Evolutionary conservation across 73 alveolate genomes (phyloP).

Genomic region (Tetrahymena elliotti): DNA sequence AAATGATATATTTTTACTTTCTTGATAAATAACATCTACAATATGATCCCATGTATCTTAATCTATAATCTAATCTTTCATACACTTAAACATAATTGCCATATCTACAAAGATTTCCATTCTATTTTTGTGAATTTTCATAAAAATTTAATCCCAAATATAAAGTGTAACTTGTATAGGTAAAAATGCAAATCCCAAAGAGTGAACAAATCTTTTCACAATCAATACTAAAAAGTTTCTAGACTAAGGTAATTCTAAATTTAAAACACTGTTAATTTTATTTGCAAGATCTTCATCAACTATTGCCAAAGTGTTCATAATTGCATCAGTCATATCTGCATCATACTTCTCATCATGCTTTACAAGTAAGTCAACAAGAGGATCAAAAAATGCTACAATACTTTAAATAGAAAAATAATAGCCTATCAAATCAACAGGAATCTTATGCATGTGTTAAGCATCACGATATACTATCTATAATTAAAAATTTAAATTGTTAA

Average conservation of each 20-base stretch:
- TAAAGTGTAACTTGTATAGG: constrained; percentile 31
- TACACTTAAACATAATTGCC: constrained; percentile 36
- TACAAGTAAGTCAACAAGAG: constrained; percentile 25
- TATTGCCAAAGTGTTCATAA: constrained; percentile 30
- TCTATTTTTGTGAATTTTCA: constrained; percentile 36
- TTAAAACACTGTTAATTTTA: constrained; percentile 10
- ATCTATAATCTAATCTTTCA: constrained; percentile 1
- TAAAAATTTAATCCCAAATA: constrained; percentile 25
- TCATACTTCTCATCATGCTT: constrained; percentile 41
- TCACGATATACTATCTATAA: constrained; percentile 14
- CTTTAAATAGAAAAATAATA: constrained; percentile 22
- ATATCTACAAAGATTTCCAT: constrained; percentile 32
- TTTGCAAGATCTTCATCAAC: constrained; percentile 36
- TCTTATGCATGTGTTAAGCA: constrained; percentile 17
- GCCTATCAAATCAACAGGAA: constrained; percentile 36
- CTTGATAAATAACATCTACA: constrained; percentile 14
- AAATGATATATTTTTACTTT: constrained; percentile 6
- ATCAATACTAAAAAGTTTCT: constrained; percentile 16
- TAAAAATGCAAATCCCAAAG: constrained; percentile 42
- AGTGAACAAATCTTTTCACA: constrained; percentile 39
- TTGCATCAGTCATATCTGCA: constrained; percentile 40
- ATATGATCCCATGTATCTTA: constrained; percentile 37
- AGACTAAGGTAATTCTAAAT: constrained; percentile 9
- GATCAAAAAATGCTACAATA: constrained; percentile 31
- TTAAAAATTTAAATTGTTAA: neutral